Conservation (phyloP, 202 grass and related monocot species). For the Hordeum pubiflorum region DNA sequence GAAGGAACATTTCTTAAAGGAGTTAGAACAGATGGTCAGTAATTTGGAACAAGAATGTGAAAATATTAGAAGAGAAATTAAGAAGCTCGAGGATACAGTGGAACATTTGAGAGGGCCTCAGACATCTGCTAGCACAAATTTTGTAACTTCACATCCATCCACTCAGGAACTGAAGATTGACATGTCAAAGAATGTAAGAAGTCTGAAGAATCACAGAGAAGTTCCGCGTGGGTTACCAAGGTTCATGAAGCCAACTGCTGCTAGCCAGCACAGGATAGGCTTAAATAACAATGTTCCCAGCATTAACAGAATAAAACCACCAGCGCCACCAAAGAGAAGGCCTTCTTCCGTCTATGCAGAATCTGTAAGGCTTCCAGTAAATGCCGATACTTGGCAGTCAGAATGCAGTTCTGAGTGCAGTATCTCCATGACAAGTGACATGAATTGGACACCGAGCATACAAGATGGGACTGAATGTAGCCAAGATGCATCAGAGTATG, state of each 20-base stretch:
- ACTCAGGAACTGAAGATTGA: slow-evolving; percentile 43
- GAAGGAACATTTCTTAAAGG: slow-evolving; percentile 51
- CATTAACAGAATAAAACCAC: slow-evolving; percentile 51
- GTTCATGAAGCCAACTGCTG: slow-evolving; percentile 88
- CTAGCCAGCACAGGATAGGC: slow-evolving; percentile 58
- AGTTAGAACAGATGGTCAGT: slow-evolving; percentile 43
- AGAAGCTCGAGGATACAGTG: slow-evolving; percentile 44
- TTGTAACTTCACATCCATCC: slow-evolving; percentile 24
- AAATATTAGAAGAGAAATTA: slow-evolving; percentile 53
- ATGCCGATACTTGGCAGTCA: slow-evolving; percentile 53
- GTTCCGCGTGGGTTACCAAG: slow-evolving; percentile 49
- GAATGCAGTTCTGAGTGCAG: slow-evolving; percentile 76
- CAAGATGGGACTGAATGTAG: slow-evolving; percentile 51
- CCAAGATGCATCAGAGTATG: slow-evolving; percentile 54
- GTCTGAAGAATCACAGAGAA: slow-evolving; percentile 26
- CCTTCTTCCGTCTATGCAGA: slow-evolving; percentile 84
- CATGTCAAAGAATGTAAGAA: slow-evolving; percentile 29
- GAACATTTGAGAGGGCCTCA: slow-evolving; percentile 40
- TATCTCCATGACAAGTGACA: slow-evolving; percentile 55
- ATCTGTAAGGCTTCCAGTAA: slow-evolving; percentile 54
- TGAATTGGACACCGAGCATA: slow-evolving; percentile 35
- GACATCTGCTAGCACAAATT: slow-evolving; percentile 25
- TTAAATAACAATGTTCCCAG: slow-evolving; percentile 34
- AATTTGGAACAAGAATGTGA: slow-evolving; percentile 72
- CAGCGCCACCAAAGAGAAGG: slow-evolving; percentile 49